A percentile compares a stretch with the other conserved stretches of the same genome.
phyloP scores from a whole-genome alignment of 805 yeast species.

The Clavispora phyllophila region DNA sequence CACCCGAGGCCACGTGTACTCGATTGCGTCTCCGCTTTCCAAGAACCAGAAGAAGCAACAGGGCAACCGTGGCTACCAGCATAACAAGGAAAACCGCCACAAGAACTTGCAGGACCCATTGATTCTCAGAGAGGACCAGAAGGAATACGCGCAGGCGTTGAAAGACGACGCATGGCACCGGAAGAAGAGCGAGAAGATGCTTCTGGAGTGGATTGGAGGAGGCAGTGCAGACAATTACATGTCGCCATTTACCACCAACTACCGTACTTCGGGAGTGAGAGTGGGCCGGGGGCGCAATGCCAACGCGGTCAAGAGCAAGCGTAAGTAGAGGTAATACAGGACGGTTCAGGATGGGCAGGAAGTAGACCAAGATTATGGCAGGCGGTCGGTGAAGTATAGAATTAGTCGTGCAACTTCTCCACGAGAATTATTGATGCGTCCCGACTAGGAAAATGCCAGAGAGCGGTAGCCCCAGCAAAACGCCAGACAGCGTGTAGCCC shows the following conservation, averaged over 20 bases:
- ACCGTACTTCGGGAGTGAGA: constrained; percentile 51
- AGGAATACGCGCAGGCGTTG: constrained; percentile 82
- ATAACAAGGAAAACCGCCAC: constrained; percentile 56
- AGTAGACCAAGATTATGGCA: background rate
- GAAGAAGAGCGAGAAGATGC: constrained; percentile 76
- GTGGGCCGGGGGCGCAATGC: constrained; percentile 85
- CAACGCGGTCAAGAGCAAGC: constrained; percentile 48
- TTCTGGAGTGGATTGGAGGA: constrained; percentile 92
- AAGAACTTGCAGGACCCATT: constrained; percentile 47
- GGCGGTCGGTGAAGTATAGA: too few species aligned
- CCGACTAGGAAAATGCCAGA: too few species aligned
- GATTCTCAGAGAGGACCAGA: constrained; percentile 82
- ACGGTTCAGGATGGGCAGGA: background rate
- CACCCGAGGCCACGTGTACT: constrained; percentile 76
- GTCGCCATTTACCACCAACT: constrained; percentile 69
- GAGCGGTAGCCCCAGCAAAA: too few species aligned
- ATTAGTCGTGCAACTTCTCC: too few species aligned
- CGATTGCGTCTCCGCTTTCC: constrained; percentile 83
- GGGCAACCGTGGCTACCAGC: constrained; percentile 79
- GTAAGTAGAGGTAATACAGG: constrained; percentile 3
- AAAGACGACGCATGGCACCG: constrained; percentile 86
- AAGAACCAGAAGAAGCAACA: constrained; percentile 63
- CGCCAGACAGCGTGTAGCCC: too few species aligned
- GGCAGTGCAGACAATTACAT: constrained; percentile 82
- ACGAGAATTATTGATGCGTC: too few species aligned